A percentile compares a stretch with the other conserved stretches of the same genome.
phyloP scores from a whole-genome alignment of 2,329 filamentous ascomycete genomes.

The Penicillium sp. region DNA sequence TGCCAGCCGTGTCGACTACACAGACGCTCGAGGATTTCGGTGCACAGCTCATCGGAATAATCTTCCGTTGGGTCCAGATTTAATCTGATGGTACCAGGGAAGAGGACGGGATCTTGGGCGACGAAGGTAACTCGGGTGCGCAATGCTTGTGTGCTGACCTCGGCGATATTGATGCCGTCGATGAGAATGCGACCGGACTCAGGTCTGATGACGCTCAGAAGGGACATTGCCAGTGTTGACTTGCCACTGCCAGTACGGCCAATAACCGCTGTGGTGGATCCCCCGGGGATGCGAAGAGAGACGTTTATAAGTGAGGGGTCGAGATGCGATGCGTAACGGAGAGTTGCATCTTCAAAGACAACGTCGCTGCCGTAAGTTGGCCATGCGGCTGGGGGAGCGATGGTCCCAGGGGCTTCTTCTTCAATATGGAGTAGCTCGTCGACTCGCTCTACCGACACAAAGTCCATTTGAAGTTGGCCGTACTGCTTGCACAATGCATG shows the following conservation, averaged over 20 bases:
- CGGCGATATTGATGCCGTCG: slow-evolving; percentile 60
- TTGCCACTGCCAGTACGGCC: slow-evolving; percentile 80
- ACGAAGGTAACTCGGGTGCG: slow-evolving; percentile 64
- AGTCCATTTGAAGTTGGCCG: slow-evolving; percentile 84
- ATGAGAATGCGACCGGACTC: slow-evolving; percentile 57
- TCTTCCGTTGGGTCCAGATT: slow-evolving; percentile 63
- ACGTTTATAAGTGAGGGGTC: slow-evolving; percentile 69
- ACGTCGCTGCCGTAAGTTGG: slow-evolving; percentile 70
- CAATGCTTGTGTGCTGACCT: slow-evolving; percentile 58
- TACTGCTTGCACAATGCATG: slow-evolving; percentile 75
- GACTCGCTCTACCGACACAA: slow-evolving; percentile 83
- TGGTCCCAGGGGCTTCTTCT: slow-evolving; percentile 65
- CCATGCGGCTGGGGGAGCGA: slow-evolving; percentile 73
- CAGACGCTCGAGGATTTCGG: slow-evolving; percentile 53
- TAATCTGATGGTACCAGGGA: slow-evolving; percentile 59
- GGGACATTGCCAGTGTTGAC: slow-evolving; percentile 66
- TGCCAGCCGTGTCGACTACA: slow-evolving; percentile 57
- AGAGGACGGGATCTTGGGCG: slow-evolving; percentile 65
- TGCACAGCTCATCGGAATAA: slow-evolving; percentile 56
- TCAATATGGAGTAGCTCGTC: slow-evolving; percentile 78
- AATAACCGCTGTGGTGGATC: slow-evolving; percentile 74
- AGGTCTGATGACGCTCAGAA: slow-evolving; percentile 57
- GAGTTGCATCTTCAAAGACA: slow-evolving; percentile 71
- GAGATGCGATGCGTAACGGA: slow-evolving; percentile 75
- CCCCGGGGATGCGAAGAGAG: slow-evolving; percentile 70